phyloP scores from a whole-genome alignment of 1,139 yeast species.

The Hyphopichia pseudoburtonii region DNA sequence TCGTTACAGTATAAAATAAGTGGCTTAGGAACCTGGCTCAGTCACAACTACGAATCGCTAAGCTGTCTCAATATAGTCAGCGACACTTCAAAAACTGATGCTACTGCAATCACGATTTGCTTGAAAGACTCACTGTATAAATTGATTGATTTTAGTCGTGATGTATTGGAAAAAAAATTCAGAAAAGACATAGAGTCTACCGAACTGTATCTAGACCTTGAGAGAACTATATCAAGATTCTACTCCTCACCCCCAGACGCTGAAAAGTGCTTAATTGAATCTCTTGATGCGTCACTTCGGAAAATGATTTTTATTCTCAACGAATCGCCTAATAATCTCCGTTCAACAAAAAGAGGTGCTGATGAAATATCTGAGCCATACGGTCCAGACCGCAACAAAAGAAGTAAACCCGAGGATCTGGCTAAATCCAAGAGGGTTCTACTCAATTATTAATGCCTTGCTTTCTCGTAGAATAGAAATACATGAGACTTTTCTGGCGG shows the following conservation, averaged over 20 bases:
- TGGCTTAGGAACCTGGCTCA: slow-evolving; percentile 19
- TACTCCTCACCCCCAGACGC: not conserved
- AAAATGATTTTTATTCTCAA: not conserved
- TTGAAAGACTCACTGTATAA: not conserved
- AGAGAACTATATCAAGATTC: not conserved
- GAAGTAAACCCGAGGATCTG: not conserved
- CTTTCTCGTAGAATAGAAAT: no score
- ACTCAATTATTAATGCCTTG: slow-evolving; percentile 10
- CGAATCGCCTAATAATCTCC: not conserved
- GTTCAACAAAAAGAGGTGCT: not conserved
- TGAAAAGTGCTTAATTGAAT: not conserved
- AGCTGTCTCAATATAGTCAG: not conserved
- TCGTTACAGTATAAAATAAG: slow-evolving; percentile 11
- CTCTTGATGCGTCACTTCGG: not conserved
- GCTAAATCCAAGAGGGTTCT: slow-evolving; percentile 8
- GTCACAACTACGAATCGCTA: slow-evolving; percentile 8
- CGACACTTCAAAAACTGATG: not conserved
- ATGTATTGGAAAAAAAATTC: not conserved
- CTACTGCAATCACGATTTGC: not conserved
- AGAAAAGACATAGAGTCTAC: not conserved
- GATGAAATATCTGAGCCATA: not conserved
- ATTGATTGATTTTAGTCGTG: not conserved
- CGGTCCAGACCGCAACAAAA: not conserved
- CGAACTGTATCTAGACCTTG: not conserved
- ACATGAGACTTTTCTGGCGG: no score